These are phyloP conservation scores for Phialophora tarda DNA, from an alignment of 2,329 filamentous ascomycete species.

Conservation along the genomic window DNA sequence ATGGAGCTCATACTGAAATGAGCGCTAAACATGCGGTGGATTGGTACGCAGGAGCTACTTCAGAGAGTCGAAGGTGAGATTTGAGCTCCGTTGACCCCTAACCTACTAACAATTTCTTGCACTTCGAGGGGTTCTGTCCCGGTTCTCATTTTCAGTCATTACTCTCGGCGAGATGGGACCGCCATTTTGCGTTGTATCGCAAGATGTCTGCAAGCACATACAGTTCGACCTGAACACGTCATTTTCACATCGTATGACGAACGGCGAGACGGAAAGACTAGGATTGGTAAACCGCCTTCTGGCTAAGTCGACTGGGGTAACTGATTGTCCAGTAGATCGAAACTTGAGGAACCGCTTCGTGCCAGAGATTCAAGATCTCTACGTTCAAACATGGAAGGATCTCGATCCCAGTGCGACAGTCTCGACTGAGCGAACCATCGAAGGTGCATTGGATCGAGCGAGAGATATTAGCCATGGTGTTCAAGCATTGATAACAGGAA, in stretches of 20 bases:
- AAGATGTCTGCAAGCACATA: neutral
- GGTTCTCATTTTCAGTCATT: conserved; percentile 20
- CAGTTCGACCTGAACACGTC: neutral
- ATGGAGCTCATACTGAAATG: conserved; percentile 24
- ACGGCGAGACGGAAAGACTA: conserved; percentile 10
- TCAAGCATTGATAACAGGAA: conserved; percentile 72
- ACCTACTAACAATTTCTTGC: too few species aligned
- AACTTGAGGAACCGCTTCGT: conserved; percentile 9
- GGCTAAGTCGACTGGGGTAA: neutral
- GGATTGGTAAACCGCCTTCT: conserved; percentile 7
- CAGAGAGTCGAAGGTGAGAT: too few species aligned
- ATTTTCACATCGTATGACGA: conserved; percentile 20
- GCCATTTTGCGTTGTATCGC: neutral
- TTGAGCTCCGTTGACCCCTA: too few species aligned
- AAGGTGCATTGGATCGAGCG: conserved; percentile 15
- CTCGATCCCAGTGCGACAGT: conserved; percentile 1
- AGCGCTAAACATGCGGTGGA: conserved; percentile 11
- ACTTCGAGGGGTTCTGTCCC: neutral
- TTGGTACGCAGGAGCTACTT: too few species aligned
- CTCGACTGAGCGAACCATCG: conserved; percentile 1
- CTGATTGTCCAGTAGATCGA: conserved; percentile 1
- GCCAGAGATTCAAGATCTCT: conserved; percentile 9
- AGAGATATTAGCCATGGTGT: neutral
- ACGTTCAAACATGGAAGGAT: conserved; percentile 10
- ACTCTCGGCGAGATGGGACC: conserved; percentile 13